phyloP scores from a whole-genome alignment of 1,284 basidiomycete species.

The Pascua sp. region DNA sequence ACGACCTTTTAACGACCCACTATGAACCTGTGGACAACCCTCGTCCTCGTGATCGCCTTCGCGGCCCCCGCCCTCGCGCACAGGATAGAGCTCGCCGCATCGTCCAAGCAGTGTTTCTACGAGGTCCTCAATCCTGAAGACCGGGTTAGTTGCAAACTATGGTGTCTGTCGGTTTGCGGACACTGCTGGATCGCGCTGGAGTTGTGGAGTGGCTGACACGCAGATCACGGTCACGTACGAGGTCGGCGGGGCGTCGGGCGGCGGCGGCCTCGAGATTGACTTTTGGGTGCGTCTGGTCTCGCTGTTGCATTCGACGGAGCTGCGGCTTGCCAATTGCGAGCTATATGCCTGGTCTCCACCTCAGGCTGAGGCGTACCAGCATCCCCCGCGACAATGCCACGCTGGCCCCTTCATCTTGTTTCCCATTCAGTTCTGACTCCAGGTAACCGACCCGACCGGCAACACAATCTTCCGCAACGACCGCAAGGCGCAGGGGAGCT shows the following conservation, averaged over 20 bases:
- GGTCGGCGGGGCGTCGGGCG: conserved; percentile 69
- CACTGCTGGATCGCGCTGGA: background rate
- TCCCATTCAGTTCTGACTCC: background rate
- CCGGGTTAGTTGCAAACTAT: conserved; percentile 59
- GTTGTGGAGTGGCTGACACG: conserved; percentile 4
- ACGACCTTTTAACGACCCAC: background rate
- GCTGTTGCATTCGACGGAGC: background rate
- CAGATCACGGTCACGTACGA: conserved; percentile 99
- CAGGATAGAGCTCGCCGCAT: conserved; percentile 62
- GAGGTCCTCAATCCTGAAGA: conserved; percentile 94
- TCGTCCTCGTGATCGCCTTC: conserved; percentile 20
- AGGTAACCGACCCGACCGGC: conserved; percentile 75
- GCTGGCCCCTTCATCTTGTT: too few species aligned
- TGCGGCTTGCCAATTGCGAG: too few species aligned
- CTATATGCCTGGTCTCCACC: too few species aligned
- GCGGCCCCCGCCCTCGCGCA: conserved; percentile 43
- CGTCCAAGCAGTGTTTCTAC: conserved; percentile 93
- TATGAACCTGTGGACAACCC: conserved; percentile 13
- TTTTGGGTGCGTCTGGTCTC: conserved; percentile 66
- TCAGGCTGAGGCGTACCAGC: too few species aligned
- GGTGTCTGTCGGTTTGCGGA: background rate
- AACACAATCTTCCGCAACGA: conserved; percentile 71
- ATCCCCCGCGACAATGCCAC: too few species aligned
- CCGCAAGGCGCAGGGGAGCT: conserved; percentile 83
- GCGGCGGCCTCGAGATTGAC: conserved; percentile 94